These are phyloP conservation scores for Eucalyptus curtisii DNA, from an alignment of 345 rosid species.

Conservation along the genomic window DNA sequence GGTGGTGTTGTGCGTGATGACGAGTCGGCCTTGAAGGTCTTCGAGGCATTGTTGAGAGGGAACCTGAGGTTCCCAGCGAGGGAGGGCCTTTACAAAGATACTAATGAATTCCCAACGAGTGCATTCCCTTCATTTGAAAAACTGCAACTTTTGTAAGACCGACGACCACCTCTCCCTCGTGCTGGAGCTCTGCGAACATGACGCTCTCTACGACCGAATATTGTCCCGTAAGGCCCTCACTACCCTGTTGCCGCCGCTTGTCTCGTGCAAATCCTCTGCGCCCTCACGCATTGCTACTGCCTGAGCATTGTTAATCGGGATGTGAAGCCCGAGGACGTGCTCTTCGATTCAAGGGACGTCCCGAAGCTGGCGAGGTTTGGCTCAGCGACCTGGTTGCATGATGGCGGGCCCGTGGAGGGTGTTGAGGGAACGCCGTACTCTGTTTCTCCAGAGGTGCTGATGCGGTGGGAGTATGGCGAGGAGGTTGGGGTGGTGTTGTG, in stretches of 20 bases:
- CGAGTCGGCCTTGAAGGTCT: no score
- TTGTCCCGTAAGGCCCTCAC: slow-evolving; percentile 17
- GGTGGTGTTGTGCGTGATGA: no score
- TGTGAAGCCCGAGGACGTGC: no score
- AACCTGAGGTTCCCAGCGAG: no score
- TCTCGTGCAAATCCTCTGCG: slow-evolving; percentile 2
- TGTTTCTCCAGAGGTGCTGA: neutral
- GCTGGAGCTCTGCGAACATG: slow-evolving; percentile 46
- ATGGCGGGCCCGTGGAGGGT: neutral
- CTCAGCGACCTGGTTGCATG: neutral
- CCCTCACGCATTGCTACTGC: no score
- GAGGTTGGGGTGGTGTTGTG: neutral
- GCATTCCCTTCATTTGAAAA: no score
- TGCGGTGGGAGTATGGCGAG: neutral
- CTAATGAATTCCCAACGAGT: no score
- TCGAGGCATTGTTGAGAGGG: no score
- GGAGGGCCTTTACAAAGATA: no score
- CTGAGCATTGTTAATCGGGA: no score
- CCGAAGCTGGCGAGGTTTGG: no score
- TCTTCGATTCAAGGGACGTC: no score
- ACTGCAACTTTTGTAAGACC: slow-evolving; percentile 7
- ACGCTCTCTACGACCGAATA: slow-evolving; percentile 37
- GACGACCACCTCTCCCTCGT: slow-evolving; percentile 42
- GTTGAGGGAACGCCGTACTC: neutral
- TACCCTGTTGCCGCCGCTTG: slow-evolving; percentile 18